phyloP scores from a whole-genome alignment of 1,284 basidiomycete genomes.

The Ganoderma multipileum region DNA sequence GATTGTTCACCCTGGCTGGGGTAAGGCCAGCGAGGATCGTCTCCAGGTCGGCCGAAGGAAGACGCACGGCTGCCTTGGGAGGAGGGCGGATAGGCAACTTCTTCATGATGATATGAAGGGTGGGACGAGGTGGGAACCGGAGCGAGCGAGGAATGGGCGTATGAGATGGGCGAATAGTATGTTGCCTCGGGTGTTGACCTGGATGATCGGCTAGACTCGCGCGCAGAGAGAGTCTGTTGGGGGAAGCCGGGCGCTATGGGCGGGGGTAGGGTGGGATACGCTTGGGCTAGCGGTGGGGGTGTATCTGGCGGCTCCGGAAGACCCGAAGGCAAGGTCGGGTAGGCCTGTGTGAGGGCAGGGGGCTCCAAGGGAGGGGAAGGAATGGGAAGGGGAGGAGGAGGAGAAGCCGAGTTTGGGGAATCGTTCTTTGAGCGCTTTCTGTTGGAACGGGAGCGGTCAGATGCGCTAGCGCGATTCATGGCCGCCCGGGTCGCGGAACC shows the following conservation, averaged over 20 bases:
- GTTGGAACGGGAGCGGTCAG: slow-evolving; percentile 24
- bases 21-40: slow-evolving; percentile 28
- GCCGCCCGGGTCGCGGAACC: slow-evolving; percentile 56
- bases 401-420: slow-evolving; percentile 12
- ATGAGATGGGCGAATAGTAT: slow-evolving; percentile 24
- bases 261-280: slow-evolving; percentile 28
- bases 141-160: slow-evolving; percentile 21
- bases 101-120: slow-evolving; percentile 22
- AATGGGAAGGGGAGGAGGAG: slow-evolving; percentile 27
- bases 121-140: slow-evolving; percentile 6
- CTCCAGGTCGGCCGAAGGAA: slow-evolving; percentile 17
- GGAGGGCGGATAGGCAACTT: slow-evolving; percentile 21
- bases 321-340: slow-evolving; percentile 12
- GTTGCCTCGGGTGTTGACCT: slow-evolving; percentile 34
- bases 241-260: slow-evolving; percentile 28
- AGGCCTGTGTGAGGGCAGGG: slow-evolving; percentile 29
- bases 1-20: slow-evolving; percentile 21
- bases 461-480: slow-evolving; percentile 32
- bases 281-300: slow-evolving; percentile 37
- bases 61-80: slow-evolving; percentile 26
- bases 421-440: slow-evolving; percentile 27
- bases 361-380: slow-evolving; percentile 35
- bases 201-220: slow-evolving; percentile 29
- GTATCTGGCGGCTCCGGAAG: slow-evolving; percentile 39
- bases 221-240: slow-evolving; percentile 17